phyloP scores from a whole-genome alignment of 345 rosid species.

The Erysimum cheiranthoides region DNA sequence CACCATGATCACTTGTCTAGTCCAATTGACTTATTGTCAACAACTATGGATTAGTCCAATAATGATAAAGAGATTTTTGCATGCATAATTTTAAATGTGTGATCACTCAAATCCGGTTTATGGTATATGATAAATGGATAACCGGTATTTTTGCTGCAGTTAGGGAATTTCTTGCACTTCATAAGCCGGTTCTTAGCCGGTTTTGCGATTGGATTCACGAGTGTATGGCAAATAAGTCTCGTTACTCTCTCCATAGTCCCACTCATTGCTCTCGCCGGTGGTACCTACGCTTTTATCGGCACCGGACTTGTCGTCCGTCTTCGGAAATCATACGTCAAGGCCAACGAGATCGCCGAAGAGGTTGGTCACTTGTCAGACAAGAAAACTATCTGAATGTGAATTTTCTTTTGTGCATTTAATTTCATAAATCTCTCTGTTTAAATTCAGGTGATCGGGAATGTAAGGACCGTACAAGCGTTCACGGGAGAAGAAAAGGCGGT shows the following conservation, averaged over 20 bases:
- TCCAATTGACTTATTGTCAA: neutral
- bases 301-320: constrained; percentile 73
- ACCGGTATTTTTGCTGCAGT: constrained; percentile 51
- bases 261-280: constrained; percentile 93
- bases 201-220: constrained; percentile 74
- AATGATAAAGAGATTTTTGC: neutral
- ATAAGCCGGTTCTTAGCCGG: constrained; percentile 86
- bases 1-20: neutral
- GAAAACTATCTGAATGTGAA: neutral
- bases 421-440: neutral
- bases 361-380: constrained; percentile 40
- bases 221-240: constrained; percentile 95
- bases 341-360: constrained; percentile 91
- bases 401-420: neutral
- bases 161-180: constrained; percentile 92
- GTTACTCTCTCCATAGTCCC: constrained; percentile 95
- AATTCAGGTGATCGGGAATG: constrained; percentile 82
- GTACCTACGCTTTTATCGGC: constrained; percentile 73
- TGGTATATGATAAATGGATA: neutral
- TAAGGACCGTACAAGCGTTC: constrained; percentile 91
- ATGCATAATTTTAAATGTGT: neutral
- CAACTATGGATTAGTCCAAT: neutral
- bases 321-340: constrained; percentile 81
- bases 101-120: constrained; percentile 20
- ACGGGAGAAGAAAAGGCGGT: constrained; percentile 92